phyloP scores from a whole-genome alignment of 139 green algal genomes.

The Asterochloris sp. region DNA sequence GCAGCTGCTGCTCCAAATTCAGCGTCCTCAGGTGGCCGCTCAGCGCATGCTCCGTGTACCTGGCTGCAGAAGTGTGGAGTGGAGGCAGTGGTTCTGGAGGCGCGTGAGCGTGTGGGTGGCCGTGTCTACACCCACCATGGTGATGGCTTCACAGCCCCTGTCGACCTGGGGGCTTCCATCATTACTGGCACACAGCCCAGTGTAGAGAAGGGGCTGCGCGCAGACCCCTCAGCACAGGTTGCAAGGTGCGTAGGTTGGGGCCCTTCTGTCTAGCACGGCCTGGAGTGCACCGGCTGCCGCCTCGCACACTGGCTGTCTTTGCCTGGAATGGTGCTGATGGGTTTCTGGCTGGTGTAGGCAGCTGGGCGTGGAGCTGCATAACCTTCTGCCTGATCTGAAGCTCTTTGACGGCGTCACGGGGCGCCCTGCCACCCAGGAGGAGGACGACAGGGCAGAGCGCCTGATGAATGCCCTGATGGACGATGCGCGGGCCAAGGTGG shows the following conservation, averaged over 20 bases:
- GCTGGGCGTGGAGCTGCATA: slow-evolving; percentile 55
- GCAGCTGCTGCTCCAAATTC: too few species aligned
- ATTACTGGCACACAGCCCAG: slow-evolving; percentile 61
- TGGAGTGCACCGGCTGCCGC: too few species aligned
- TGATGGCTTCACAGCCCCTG: slow-evolving; percentile 50
- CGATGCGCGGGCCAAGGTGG: slow-evolving; percentile 34
- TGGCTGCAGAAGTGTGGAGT: slow-evolving; percentile 46
- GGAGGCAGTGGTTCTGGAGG: slow-evolving; percentile 80
- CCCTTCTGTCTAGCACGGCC: neutral
- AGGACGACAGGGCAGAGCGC: slow-evolving; percentile 45
- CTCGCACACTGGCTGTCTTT: too few species aligned
- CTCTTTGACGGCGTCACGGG: slow-evolving; percentile 61
- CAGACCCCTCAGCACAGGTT: slow-evolving; percentile 61
- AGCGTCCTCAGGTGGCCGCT: too few species aligned
- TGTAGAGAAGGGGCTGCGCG: slow-evolving; percentile 32
- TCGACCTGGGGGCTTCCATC: slow-evolving; percentile 88
- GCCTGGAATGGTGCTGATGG: neutral
- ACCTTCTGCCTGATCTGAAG: slow-evolving; percentile 48
- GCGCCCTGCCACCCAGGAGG: slow-evolving; percentile 22
- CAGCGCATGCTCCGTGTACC: too few species aligned
- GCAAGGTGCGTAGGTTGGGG: slow-evolving; percentile 13
- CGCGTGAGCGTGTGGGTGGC: slow-evolving; percentile 70
- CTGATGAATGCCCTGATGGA: slow-evolving; percentile 69
- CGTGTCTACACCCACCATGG: slow-evolving; percentile 62
- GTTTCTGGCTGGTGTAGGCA: slow-evolving; percentile 33